Conservation (phyloP, 257 asterid genomes). For the Solanum okadae region DNA sequence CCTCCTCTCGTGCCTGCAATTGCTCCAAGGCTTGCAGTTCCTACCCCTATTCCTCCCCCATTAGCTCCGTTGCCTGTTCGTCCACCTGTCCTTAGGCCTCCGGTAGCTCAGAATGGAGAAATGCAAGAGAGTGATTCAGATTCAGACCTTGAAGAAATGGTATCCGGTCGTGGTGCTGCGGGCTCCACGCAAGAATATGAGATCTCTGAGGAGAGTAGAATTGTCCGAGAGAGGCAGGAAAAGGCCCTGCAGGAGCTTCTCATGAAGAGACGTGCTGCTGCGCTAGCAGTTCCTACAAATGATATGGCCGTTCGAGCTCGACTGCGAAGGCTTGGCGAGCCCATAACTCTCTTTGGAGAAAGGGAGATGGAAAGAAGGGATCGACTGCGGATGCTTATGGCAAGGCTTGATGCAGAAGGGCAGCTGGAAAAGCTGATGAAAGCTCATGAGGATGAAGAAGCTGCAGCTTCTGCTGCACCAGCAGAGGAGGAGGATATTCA, state of each 20-base stretch:
- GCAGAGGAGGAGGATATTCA: slow-evolving; percentile 60
- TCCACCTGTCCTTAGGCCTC: slow-evolving; percentile 44
- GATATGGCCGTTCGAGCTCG: slow-evolving; percentile 83
- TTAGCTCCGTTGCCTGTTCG: slow-evolving; percentile 63
- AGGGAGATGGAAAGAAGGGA: slow-evolving; percentile 98
- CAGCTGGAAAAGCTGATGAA: slow-evolving; percentile 88
- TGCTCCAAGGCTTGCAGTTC: slow-evolving; percentile 45
- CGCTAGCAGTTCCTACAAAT: slow-evolving; percentile 88
- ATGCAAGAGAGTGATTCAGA: slow-evolving; percentile 39
- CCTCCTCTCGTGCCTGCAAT: slow-evolving; percentile 37
- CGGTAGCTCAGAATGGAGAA: slow-evolving; percentile 50
- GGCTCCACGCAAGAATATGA: slow-evolving; percentile 51
- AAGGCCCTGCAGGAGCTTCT: slow-evolving; percentile 81
- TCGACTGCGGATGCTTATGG: slow-evolving; percentile 71
- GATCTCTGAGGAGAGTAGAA: slow-evolving; percentile 71
- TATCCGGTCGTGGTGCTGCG: slow-evolving; percentile 11
- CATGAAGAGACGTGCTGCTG: slow-evolving; percentile 86
- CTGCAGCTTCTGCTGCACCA: slow-evolving; percentile 34
- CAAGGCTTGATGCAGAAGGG: slow-evolving; percentile 72
- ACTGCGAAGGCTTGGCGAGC: slow-evolving; percentile 85
- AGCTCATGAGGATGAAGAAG: slow-evolving; percentile 93
- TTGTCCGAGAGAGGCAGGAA: slow-evolving; percentile 64
- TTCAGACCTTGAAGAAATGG: slow-evolving; percentile 49
- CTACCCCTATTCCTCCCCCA: slow-evolving; percentile 43
- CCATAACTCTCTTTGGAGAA: slow-evolving; percentile 87